These are phyloP conservation scores for Hirschioporus abietinus DNA, from an alignment of 768 basidiomycete genomes.

Conservation along the genomic window DNA sequence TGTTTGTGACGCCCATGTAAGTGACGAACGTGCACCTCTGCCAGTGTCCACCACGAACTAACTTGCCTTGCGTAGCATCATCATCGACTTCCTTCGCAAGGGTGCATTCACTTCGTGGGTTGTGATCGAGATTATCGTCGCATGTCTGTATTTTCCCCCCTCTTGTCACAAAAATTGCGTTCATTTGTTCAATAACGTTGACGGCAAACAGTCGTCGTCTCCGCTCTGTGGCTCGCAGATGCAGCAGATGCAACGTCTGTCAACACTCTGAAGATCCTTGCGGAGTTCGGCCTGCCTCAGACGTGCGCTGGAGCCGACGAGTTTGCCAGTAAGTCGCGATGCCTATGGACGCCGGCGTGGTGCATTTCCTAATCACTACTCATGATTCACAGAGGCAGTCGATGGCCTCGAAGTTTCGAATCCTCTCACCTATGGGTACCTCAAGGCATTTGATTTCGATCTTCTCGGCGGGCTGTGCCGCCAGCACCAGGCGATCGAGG, in stretches of 20 bases:
- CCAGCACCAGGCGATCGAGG: constrained; percentile 21
- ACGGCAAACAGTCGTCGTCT: constrained; percentile 24
- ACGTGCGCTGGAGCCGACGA: background rate
- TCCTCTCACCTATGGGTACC: background rate
- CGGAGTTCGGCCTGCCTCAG: background rate
- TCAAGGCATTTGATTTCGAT: background rate
- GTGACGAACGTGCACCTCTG: background rate
- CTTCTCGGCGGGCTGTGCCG: background rate
- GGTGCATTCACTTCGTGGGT: constrained; percentile 26
- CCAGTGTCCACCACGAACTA: background rate
- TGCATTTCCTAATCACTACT: background rate
- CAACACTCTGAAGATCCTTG: background rate
- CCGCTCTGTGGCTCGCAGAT: constrained; percentile 26
- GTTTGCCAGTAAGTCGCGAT: background rate
- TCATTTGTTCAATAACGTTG: too few species aligned
- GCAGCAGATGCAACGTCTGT: constrained; percentile 15
- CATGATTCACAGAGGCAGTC: background rate
- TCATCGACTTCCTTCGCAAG: constrained; percentile 20
- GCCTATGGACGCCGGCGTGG: background rate
- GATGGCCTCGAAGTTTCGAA: background rate
- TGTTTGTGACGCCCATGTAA: background rate
- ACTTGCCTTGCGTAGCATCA: constrained; percentile 14
- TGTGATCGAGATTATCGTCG: constrained; percentile 20
- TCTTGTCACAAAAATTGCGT: too few species aligned
- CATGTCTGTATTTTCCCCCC: background rate